A percentile compares a stretch with the other conserved stretches of the same genome.
phyloP scores from a whole-genome alignment of 306 rosid genomes.

The Lotus japonicus region DNA sequence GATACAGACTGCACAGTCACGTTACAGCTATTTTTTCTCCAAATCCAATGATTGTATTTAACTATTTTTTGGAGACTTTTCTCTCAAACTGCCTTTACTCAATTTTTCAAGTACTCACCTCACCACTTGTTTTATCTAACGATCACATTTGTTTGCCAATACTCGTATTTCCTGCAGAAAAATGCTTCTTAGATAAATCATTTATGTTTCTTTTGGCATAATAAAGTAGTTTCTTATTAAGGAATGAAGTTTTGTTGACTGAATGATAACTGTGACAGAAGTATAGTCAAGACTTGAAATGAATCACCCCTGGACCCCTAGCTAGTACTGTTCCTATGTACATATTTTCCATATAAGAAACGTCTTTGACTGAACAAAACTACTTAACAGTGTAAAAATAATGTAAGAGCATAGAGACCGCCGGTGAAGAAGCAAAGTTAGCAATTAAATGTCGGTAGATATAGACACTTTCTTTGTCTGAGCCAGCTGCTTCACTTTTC shows the following conservation, averaged over 20 bases:
- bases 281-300: neutral
- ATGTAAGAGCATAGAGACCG: neutral
- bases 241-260: neutral
- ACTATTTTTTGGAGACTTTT: neutral
- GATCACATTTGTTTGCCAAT: neutral
- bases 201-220: too few species aligned
- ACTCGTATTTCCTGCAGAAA: neutral
- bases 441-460: conserved; percentile 4
- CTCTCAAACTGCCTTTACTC: neutral
- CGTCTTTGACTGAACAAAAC: conserved; percentile 58
- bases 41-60: neutral
- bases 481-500: neutral
- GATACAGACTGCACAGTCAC: too few species aligned
- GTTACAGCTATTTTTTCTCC: neutral
- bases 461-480: neutral
- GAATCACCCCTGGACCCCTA: neutral
- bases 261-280: neutral
- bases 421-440: conserved; percentile 9
- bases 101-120: too few species aligned
- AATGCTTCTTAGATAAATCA: neutral
- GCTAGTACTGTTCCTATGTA: neutral
- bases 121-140: too few species aligned
- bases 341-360: conserved; percentile 4
- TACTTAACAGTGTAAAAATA: conserved; percentile 13
- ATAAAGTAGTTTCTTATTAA: too few species aligned